phyloP scores from a whole-genome alignment of 2,329 filamentous ascomycete species.

The Colletotrichum sp. region DNA sequence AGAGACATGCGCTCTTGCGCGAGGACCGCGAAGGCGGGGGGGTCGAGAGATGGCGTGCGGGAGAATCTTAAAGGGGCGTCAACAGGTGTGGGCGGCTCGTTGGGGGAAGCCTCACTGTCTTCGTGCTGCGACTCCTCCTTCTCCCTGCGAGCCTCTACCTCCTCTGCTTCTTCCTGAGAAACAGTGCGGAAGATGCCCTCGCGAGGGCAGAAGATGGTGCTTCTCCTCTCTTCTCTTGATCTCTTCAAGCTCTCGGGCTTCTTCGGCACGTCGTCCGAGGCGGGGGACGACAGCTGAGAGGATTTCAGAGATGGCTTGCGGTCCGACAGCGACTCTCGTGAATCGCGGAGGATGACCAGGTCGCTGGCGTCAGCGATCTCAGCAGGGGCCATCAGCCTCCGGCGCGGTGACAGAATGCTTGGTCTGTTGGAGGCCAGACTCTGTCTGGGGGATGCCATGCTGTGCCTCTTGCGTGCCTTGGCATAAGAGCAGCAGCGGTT shows the following conservation, averaged over 20 bases:
- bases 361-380: slow-evolving; percentile 47
- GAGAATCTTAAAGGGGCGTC: slow-evolving; percentile 49
- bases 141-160: slow-evolving; percentile 39
- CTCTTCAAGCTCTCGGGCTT: slow-evolving; percentile 21
- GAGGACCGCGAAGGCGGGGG: slow-evolving; percentile 62
- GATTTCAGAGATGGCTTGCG: slow-evolving; percentile 24
- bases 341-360: slow-evolving; percentile 43
- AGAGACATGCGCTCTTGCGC: slow-evolving; percentile 62
- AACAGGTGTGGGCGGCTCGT: slow-evolving; percentile 36
- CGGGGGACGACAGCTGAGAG: slow-evolving; percentile 33
- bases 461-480: slow-evolving; percentile 38
- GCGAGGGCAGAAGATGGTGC: slow-evolving; percentile 64
- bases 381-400: slow-evolving; percentile 38
- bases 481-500: slow-evolving; percentile 70
- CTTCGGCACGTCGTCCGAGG: slow-evolving; percentile 15
- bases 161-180: slow-evolving; percentile 57
- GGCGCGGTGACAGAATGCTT: slow-evolving; percentile 36
- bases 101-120: slow-evolving; percentile 16
- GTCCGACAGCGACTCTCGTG: not conserved
- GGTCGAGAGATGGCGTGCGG: slow-evolving; percentile 67
- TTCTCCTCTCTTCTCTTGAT: slow-evolving; percentile 48
- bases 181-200: slow-evolving; percentile 69
- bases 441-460: slow-evolving; percentile 36
- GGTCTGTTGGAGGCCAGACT: slow-evolving; percentile 37
- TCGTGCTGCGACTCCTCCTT: slow-evolving; percentile 23